A percentile compares a stretch with the other conserved stretches of the same genome.
phyloP scores from a whole-genome alignment of 768 basidiomycete genomes.

The Boletus pseudopeckii region DNA sequence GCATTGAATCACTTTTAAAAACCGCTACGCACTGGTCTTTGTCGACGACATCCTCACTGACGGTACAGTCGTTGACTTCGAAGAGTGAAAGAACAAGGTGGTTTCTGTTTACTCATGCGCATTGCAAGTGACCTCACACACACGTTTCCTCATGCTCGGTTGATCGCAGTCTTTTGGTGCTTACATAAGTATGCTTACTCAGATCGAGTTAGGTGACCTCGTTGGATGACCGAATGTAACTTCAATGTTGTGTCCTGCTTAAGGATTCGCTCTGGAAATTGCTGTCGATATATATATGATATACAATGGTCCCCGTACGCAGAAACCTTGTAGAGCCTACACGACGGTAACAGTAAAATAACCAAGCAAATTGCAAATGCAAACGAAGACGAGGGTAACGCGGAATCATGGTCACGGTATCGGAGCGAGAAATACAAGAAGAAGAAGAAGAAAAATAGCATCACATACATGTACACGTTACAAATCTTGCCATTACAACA shows the following conservation, averaged over 20 bases:
- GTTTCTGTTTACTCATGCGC: background rate
- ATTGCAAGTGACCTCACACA: background rate
- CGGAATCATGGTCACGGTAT: conserved; percentile 7
- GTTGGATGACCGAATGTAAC: background rate
- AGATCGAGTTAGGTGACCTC: background rate
- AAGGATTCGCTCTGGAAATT: background rate
- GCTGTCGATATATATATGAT: background rate
- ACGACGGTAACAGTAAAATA: background rate
- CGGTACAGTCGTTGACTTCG: background rate
- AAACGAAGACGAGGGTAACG: background rate
- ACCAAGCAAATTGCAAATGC: background rate
- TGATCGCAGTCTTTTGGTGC: background rate
- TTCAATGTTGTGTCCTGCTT: background rate
- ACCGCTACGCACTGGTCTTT: background rate
- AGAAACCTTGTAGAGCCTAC: background rate
- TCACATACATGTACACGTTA: background rate
- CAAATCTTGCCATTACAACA: background rate
- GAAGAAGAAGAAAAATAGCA: background rate
- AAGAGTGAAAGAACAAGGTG: background rate
- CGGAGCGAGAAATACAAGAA: background rate
- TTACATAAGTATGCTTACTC: background rate
- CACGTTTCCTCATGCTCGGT: background rate
- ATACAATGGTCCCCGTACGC: too few relatives aligned
- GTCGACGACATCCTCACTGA: background rate
- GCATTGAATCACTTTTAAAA: background rate